Percentiles rank a stretch among this genome's conserved stretches.
phyloP scores from a whole-genome alignment of 2,329 filamentous ascomycete species.

The Pseudogymnoascus sp. region DNA sequence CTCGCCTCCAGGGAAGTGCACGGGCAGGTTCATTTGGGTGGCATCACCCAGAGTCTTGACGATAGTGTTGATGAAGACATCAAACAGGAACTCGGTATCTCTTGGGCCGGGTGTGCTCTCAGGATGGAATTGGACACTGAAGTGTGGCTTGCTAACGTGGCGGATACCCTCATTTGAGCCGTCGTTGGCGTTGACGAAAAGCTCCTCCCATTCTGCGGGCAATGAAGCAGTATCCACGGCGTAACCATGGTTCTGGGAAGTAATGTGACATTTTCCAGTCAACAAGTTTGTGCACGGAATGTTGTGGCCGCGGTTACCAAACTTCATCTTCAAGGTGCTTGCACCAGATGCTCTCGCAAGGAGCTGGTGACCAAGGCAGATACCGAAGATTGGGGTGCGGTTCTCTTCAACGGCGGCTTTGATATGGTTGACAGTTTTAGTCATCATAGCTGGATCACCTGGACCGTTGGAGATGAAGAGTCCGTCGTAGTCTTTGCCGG shows the following conservation, averaged over 20 bases:
- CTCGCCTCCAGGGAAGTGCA: slow-evolving; percentile 80
- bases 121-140: slow-evolving; percentile 99
- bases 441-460: slow-evolving; percentile 87
- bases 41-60: slow-evolving; percentile 60
- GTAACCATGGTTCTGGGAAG: slow-evolving; percentile 96
- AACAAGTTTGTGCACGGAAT: slow-evolving; percentile 95
- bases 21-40: slow-evolving; percentile 60
- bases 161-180: slow-evolving; percentile 97
- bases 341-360: slow-evolving; percentile 83
- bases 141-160: slow-evolving; percentile 77
- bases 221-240: slow-evolving; percentile 78
- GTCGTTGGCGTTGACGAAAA: slow-evolving; percentile 98
- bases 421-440: slow-evolving; percentile 86
- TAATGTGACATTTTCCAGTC: slow-evolving; percentile 96
- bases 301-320: slow-evolving; percentile 97
- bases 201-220: slow-evolving; percentile 75
- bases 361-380: slow-evolving; percentile 93
- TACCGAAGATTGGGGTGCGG: slow-evolving; percentile 90
- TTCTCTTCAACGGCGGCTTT: slow-evolving; percentile 67
- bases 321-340: slow-evolving; percentile 92
- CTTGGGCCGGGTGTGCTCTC: slow-evolving; percentile 92
- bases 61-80: slow-evolving; percentile 89
- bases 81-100: slow-evolving; percentile 94
- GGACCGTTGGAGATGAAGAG: slow-evolving; percentile 98
- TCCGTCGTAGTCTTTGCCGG: slow-evolving; percentile 82